These are phyloP conservation scores for Kazachstania africana DNA, from an alignment of 805 yeast genomes.

Conservation along the genomic window DNA sequence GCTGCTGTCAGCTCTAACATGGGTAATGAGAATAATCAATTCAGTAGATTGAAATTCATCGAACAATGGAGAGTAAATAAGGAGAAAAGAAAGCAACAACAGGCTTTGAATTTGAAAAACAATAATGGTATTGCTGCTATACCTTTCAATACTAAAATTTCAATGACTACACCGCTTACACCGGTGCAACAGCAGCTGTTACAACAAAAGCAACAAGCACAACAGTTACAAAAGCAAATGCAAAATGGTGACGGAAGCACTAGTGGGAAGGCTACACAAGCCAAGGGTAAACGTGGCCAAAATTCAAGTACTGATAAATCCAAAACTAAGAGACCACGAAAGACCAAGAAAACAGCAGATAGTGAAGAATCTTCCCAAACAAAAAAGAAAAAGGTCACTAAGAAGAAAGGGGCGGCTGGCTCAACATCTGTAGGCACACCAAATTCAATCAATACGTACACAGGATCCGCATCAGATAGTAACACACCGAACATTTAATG, in stretches of 20 bases:
- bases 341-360: slow-evolving; percentile 17
- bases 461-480: too few relatives aligned
- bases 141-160: slow-evolving; percentile 23
- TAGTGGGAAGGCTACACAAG: neutral
- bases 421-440: slow-evolving; percentile 3
- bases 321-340: slow-evolving; percentile 22
- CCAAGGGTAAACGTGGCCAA: slow-evolving; percentile 2
- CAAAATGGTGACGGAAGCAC: neutral
- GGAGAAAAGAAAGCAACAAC: slow-evolving; percentile 38
- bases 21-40: slow-evolving; percentile 41
- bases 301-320: too few relatives aligned
- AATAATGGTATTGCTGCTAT: slow-evolving; percentile 3
- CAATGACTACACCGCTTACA: slow-evolving; percentile 19
- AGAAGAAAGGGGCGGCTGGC: slow-evolving; percentile 12
- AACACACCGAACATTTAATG: too few relatives aligned
- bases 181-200: slow-evolving; percentile 21
- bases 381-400: slow-evolving; percentile 19
- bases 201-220: slow-evolving; percentile 23
- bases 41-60: slow-evolving; percentile 75
- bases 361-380: slow-evolving; percentile 7
- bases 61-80: slow-evolving; percentile 73
- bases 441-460: slow-evolving; percentile 1
- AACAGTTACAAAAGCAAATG: slow-evolving; percentile 12
- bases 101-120: slow-evolving; percentile 12
- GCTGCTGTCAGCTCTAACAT: slow-evolving; percentile 29